Evolutionary conservation across 345 rosid genomes (phyloP).

Genomic region (Psidium friedrichsthalianum): DNA sequence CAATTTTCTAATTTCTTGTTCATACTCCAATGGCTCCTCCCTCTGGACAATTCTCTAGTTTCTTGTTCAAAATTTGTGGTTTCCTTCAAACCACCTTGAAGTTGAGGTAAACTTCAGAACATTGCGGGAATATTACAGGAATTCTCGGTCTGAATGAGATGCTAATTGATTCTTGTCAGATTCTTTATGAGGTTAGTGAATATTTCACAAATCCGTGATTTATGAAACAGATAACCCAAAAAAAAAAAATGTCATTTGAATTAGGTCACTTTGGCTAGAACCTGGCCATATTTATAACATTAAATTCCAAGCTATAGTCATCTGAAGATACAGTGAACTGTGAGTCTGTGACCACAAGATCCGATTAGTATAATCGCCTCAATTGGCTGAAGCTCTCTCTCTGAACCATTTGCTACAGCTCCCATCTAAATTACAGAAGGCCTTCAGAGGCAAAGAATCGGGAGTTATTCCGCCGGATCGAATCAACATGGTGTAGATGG

Average conservation of each 20-base stretch:
- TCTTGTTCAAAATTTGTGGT: background rate
- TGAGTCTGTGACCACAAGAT: background rate
- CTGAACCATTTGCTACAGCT: background rate
- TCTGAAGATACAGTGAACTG: background rate
- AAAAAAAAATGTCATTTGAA: background rate
- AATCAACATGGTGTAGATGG: background rate
- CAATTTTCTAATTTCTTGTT: background rate
- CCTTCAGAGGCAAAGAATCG: background rate
- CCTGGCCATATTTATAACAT: background rate
- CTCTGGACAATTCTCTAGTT: background rate
- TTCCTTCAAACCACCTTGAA: background rate
- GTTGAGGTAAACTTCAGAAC: background rate
- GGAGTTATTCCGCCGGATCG: background rate
- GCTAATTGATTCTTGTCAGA: background rate
- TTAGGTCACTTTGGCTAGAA: background rate
- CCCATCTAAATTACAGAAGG: background rate
- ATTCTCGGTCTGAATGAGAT: background rate
- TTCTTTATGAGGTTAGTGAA: background rate
- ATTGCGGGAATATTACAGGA: background rate
- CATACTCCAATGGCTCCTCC: background rate
- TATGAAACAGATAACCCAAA: background rate
- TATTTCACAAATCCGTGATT: background rate
- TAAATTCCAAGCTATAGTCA: background rate
- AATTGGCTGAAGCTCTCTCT: background rate
- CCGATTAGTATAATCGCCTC: background rate